Evolutionary conservation across 2,329 filamentous ascomycete genomes (phyloP).

Genomic region (Hypoxylon sp.): DNA sequence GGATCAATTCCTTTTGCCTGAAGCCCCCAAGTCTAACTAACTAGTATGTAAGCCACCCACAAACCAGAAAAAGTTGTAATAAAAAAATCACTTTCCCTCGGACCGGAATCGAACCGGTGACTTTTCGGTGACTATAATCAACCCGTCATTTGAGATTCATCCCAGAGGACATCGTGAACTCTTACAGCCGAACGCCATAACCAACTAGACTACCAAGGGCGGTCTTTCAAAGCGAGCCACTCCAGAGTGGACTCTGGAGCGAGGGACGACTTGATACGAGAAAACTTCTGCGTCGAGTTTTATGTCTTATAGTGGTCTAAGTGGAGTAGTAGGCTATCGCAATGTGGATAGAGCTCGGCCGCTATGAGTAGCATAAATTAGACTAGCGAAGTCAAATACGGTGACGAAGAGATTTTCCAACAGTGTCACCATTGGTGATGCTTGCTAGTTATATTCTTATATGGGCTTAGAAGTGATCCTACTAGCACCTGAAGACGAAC

Average conservation of each 20-base stretch:
- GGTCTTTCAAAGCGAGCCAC: not conserved
- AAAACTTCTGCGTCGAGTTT: not conserved
- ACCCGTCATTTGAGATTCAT: not conserved
- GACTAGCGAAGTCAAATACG: not conserved
- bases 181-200: slow-evolving; percentile 41
- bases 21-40: not conserved
- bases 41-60: not conserved
- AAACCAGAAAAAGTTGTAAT: slow-evolving; percentile 2
- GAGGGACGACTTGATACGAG: not conserved
- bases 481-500: not conserved
- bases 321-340: not conserved
- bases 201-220: slow-evolving; percentile 42
- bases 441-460: not conserved
- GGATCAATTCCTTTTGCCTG: not conserved
- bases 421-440: not conserved
- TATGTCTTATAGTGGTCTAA: not conserved
- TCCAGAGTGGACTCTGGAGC: not conserved
- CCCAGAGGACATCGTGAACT: slow-evolving; percentile 14
- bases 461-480: not conserved
- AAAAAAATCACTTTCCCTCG: slow-evolving; percentile 32
- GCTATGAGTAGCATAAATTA: not conserved
- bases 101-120: slow-evolving; percentile 43
- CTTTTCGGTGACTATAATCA: slow-evolving; percentile 39
- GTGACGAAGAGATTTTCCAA: not conserved
- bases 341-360: not conserved